Evolutionary conservation across 2,329 filamentous ascomycete species (phyloP).

Genomic region (Emergomyces orientalis): DNA sequence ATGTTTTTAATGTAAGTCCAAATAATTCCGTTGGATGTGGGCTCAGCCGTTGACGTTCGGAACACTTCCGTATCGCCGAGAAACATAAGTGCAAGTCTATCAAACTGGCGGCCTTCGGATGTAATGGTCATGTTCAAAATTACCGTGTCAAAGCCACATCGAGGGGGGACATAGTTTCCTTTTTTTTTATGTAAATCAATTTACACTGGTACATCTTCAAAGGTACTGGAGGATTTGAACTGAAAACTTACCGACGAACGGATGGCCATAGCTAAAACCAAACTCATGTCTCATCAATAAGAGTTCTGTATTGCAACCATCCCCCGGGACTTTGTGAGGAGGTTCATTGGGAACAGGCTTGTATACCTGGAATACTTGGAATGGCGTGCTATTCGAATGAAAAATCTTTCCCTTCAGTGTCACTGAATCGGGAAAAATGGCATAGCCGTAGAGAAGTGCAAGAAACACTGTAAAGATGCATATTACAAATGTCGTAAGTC

Average conservation of each 20-base stretch:
- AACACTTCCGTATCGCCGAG: constrained; percentile 72
- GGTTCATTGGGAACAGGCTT: constrained; percentile 49
- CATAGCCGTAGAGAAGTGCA: neutral
- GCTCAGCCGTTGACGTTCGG: constrained; percentile 73
- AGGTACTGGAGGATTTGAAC: neutral
- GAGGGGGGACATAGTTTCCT: constrained; percentile 58
- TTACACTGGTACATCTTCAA: neutral
- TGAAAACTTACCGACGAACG: constrained; percentile 55
- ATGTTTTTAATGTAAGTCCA: constrained; percentile 75
- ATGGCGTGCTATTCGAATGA: neutral
- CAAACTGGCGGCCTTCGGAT: constrained; percentile 63
- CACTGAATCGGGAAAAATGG: neutral
- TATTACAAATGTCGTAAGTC: neutral
- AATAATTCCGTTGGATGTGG: constrained; percentile 58
- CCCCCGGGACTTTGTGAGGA: constrained; percentile 21
- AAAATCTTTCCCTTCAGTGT: neutral
- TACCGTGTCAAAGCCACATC: constrained; percentile 63
- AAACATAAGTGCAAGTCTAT: constrained; percentile 66
- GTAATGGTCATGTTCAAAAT: constrained; percentile 67
- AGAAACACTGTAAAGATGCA: neutral
- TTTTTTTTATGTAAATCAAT: constrained; percentile 2
- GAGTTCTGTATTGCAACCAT: constrained; percentile 28
- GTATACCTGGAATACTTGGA: constrained; percentile 59
- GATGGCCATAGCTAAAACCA: constrained; percentile 61
- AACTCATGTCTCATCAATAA: constrained; percentile 64